These are phyloP conservation scores for Rhododendron kiyosumense DNA, from an alignment of 148 eudicot genomes.

Conservation along the genomic window DNA sequence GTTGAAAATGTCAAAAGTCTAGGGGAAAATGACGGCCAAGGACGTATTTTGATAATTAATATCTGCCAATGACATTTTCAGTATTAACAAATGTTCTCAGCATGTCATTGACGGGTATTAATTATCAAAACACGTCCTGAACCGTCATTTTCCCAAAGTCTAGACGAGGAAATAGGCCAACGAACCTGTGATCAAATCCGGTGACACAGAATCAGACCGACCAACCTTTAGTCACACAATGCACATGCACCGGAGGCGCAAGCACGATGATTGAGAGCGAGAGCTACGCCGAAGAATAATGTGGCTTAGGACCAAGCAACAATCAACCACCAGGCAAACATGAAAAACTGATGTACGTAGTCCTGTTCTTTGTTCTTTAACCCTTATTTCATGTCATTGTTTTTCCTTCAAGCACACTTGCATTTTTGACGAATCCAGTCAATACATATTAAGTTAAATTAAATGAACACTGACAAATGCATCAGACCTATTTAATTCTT, in stretches of 20 bases:
- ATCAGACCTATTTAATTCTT: conserved; percentile 30
- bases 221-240: background rate
- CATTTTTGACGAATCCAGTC: conserved; percentile 2
- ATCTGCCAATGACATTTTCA: no score
- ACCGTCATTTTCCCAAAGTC: no score
- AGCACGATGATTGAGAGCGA: no score
- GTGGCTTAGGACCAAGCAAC: background rate
- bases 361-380: background rate
- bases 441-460: conserved; percentile 6
- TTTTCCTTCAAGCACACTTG: background rate
- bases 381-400: background rate
- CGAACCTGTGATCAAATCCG: background rate
- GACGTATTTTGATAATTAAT: no score
- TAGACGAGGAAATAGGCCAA: no score
- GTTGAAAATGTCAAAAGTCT: no score
- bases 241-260: no score
- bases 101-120: no score
- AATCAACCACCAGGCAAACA: background rate
- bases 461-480: conserved; percentile 14
- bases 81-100: no score
- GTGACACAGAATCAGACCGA: background rate
- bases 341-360: background rate
- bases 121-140: no score
- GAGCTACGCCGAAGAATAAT: no score
- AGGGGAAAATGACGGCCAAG: no score